Evolutionary conservation across 164 flowering plant species (phyloP).

Genomic region (Umbilicus rupestris): DNA sequence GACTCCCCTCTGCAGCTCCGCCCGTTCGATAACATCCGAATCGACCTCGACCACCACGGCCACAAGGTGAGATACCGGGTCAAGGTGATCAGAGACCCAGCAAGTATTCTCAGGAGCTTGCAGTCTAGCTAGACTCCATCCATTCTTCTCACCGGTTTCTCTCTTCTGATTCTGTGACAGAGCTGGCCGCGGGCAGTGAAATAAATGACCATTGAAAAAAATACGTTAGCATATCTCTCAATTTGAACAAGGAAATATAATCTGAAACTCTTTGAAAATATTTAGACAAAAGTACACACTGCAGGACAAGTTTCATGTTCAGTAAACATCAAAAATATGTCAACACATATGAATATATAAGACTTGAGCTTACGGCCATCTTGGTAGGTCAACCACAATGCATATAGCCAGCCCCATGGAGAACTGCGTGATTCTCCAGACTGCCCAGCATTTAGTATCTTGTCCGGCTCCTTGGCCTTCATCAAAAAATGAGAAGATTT

Average conservation of each 20-base stretch:
- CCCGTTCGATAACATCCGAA: slow-evolving; percentile 64
- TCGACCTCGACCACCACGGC: slow-evolving; percentile 43
- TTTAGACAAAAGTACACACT: not conserved
- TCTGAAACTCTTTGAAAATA: too few species aligned
- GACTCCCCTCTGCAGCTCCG: slow-evolving; percentile 60
- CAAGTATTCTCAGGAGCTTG: slow-evolving; percentile 15
- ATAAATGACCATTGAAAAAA: not conserved
- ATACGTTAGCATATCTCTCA: not conserved
- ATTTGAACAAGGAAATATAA: too few species aligned
- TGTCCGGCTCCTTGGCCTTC: not conserved
- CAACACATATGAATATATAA: too few species aligned
- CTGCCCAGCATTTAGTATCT: not conserved
- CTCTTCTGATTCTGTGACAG: not conserved
- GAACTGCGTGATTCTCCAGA: not conserved
- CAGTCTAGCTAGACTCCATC: not conserved
- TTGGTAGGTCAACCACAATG: not conserved
- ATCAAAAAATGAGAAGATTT: not conserved
- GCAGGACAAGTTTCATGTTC: not conserved
- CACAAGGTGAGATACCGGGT: slow-evolving; percentile 64
- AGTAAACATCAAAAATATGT: not conserved
- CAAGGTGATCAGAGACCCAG: slow-evolving; percentile 40
- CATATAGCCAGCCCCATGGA: not conserved
- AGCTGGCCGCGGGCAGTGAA: not conserved
- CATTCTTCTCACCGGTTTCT: not conserved
- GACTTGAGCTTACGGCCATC: too few species aligned